Evolutionary conservation across 345 rosid species (phyloP).

Genomic region (Lumnitzera littorea): DNA sequence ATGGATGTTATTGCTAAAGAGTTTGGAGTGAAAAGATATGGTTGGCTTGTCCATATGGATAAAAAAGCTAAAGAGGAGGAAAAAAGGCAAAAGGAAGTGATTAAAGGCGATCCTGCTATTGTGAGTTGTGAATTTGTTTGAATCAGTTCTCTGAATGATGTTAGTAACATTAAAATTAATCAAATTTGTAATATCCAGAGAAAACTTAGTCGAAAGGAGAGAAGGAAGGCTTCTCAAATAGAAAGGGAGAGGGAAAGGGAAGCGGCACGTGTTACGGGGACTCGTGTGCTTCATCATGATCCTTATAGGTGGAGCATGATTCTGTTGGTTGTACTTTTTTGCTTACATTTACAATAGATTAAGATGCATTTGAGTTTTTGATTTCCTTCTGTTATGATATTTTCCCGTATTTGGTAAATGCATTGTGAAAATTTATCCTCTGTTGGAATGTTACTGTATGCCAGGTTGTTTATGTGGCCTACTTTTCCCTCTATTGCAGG

Average conservation of each 20-base stretch:
- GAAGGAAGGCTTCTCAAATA: constrained; percentile 89
- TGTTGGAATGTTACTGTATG: background rate
- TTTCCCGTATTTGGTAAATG: no score
- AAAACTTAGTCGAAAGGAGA: constrained; percentile 94
- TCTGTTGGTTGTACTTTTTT: background rate
- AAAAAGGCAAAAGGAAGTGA: constrained; percentile 85
- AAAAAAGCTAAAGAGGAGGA: constrained; percentile 93
- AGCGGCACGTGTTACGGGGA: constrained; percentile 56
- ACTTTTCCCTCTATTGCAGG: constrained; percentile 26
- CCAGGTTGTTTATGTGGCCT: background rate
- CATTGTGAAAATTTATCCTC: background rate
- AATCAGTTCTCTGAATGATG: background rate
- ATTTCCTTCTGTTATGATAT: no score
- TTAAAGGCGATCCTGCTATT: constrained; percentile 95
- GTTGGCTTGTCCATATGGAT: constrained; percentile 98
- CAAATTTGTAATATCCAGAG: constrained; percentile 40
- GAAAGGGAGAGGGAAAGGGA: constrained; percentile 95
- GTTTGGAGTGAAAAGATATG: constrained; percentile 87
- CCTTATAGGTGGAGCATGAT: constrained; percentile 61
- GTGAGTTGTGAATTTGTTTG: constrained; percentile 42
- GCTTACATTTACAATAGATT: background rate
- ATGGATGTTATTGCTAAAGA: constrained; percentile 91
- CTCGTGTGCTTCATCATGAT: constrained; percentile 66
- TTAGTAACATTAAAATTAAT: constrained; percentile 2
- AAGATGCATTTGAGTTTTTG: background rate